A percentile compares a stretch with the other conserved stretches of the same genome.
These are phyloP conservation scores for Apiospora sp. DNA, from an alignment of 2,329 filamentous ascomycete species.

Conservation along the genomic window DNA sequence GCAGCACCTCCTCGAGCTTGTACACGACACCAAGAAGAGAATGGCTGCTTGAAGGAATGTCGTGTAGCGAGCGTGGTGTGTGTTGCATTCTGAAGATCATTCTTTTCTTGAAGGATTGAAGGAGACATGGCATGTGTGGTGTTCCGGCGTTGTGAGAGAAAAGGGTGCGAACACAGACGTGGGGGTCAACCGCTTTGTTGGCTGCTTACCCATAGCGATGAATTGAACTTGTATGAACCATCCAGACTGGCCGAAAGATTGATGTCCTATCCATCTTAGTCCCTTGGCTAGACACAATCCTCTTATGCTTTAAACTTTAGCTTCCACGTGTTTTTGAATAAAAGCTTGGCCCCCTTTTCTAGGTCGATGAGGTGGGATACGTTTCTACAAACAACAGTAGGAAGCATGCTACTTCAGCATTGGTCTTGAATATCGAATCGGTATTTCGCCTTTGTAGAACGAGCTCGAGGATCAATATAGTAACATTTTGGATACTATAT, in stretches of 20 bases:
- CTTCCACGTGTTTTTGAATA: neutral
- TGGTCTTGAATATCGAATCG: neutral
- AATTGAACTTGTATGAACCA: neutral
- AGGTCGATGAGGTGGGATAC: neutral
- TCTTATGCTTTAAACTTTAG: neutral
- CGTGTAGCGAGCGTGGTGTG: neutral
- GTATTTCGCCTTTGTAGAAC: too few relatives aligned
- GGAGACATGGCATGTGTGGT: conserved; percentile 2
- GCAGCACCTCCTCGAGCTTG: conserved; percentile 46
- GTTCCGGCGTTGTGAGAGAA: conserved; percentile 8
- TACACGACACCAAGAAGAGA: conserved; percentile 38
- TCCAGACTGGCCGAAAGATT: neutral
- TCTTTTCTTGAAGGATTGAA: neutral
- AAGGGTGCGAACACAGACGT: neutral
- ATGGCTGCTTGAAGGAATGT: neutral
- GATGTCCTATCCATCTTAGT: neutral
- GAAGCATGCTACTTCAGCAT: neutral
- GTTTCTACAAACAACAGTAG: neutral
- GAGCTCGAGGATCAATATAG: too few relatives aligned
- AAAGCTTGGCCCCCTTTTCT: neutral
- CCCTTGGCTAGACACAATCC: neutral
- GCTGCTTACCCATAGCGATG: neutral
- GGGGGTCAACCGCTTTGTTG: neutral
- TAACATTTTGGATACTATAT: too few relatives aligned
- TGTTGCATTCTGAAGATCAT: neutral